These are phyloP conservation scores for Cinnamomum micranthum DNA, from an alignment of 164 flowering plant species.

Conservation along the genomic window DNA sequence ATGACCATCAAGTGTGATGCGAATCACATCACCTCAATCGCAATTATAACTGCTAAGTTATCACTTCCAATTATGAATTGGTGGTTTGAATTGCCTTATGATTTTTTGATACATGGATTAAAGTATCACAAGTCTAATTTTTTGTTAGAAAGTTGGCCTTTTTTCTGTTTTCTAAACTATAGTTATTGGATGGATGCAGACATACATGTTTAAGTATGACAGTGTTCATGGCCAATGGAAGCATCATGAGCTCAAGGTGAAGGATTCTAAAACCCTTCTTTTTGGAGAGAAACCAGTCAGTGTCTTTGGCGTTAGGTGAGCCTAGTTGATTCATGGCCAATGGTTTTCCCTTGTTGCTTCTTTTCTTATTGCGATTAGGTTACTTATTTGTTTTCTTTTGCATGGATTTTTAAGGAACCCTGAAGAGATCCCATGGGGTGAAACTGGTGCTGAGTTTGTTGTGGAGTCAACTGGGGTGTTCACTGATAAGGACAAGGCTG, in stretches of 20 bases:
- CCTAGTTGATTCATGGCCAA: neutral
- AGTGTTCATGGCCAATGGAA: conserved; percentile 83
- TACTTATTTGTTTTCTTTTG: neutral
- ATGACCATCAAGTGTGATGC: no score
- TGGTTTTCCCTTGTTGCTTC: neutral
- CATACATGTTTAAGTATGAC: conserved; percentile 92
- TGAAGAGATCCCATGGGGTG: conserved; percentile 58
- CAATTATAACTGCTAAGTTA: no score
- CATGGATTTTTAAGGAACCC: conserved; percentile 33
- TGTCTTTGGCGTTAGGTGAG: conserved; percentile 64
- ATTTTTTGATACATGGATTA: no score
- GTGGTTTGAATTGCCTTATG: no score
- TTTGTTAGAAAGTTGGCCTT: no score
- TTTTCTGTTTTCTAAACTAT: no score
- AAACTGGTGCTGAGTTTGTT: conserved; percentile 52
- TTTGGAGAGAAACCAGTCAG: conserved; percentile 77
- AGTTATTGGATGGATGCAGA: conserved; percentile 26
- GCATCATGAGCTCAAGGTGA: conserved; percentile 59
- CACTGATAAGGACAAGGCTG: conserved; percentile 61
- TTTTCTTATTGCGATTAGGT: neutral
- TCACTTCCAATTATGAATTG: no score
- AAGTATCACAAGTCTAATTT: no score
- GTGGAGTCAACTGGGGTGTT: conserved; percentile 62
- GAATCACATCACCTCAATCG: no score
- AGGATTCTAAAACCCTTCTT: conserved; percentile 82